A percentile compares a stretch with the other conserved stretches of the same genome.
phyloP scores from a whole-genome alignment of 75 land plant genomes.

The Selaginella tamariscina region DNA sequence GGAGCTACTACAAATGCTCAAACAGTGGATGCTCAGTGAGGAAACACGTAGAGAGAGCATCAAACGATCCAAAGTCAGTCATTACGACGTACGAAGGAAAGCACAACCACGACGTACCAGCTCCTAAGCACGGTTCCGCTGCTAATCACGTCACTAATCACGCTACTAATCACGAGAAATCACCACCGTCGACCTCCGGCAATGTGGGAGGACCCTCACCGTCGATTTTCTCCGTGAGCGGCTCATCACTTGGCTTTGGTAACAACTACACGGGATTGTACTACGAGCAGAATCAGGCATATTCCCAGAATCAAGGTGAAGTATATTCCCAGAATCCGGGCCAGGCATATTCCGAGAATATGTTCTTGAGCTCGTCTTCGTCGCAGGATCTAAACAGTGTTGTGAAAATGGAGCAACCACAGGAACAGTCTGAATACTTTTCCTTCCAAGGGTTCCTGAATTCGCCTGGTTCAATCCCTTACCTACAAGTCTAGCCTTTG shows the following conservation, averaged over 20 bases:
- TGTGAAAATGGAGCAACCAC: not conserved
- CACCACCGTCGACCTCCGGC: not conserved
- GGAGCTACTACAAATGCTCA: conserved; percentile 80
- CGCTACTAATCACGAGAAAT: too few relatives aligned
- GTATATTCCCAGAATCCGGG: not conserved
- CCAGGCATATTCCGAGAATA: not conserved
- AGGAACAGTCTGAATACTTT: not conserved
- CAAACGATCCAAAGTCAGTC: conserved; percentile 56
- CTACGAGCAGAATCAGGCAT: not conserved
- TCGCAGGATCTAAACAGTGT: not conserved
- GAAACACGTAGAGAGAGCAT: conserved; percentile 65
- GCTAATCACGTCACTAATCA: not conserved
- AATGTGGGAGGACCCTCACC: not conserved
- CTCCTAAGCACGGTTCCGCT: not conserved
- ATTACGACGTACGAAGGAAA: conserved; percentile 76
- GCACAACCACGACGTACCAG: conserved; percentile 67
- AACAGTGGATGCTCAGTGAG: conserved; percentile 50
- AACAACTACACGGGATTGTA: not conserved
- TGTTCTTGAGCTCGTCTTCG: not conserved
- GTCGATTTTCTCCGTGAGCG: not conserved
- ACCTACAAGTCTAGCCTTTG: not conserved
- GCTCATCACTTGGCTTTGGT: not conserved
- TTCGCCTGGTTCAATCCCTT: not conserved
- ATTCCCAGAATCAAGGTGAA: not conserved
- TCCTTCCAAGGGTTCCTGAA: not conserved